A percentile compares a stretch with the other conserved stretches of the same genome.
These are phyloP conservation scores for Sporisorium scitamineum DNA, from an alignment of 1,284 basidiomycete species.

Conservation along the genomic window DNA sequence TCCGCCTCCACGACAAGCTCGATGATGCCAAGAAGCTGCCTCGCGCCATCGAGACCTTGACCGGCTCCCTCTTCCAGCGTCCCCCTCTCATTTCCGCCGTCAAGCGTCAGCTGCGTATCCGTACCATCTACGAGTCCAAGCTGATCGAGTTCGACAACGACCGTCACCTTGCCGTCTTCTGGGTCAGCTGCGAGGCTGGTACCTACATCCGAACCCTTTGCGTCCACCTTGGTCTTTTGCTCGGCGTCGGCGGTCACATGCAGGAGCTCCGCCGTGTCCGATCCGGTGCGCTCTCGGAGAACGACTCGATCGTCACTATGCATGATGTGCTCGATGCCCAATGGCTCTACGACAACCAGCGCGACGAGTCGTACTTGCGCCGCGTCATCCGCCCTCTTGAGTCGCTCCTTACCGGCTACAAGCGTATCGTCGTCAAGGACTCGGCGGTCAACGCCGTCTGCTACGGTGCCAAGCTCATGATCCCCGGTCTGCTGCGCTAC, in stretches of 20 bases:
- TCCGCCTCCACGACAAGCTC: conserved; percentile 88
- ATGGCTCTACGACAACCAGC: conserved; percentile 98
- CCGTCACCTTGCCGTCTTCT: conserved; percentile 95
- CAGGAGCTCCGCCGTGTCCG: conserved; percentile 96
- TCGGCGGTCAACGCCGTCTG: conserved; percentile 99
- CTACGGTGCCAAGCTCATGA: conserved; percentile 99
- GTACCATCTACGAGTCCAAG: conserved; percentile 97
- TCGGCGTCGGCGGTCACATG: conserved; percentile 99
- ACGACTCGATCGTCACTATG: conserved; percentile 99
- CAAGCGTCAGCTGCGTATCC: conserved; percentile 96
- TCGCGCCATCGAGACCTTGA: conserved; percentile 93
- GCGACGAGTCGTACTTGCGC: conserved; percentile 96
- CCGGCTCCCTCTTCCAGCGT: conserved; percentile 97
- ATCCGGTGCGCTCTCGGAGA: conserved; percentile 95
- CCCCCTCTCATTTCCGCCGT: conserved; percentile 99
- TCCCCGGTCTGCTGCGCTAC: conserved; percentile 96
- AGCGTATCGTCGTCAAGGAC: conserved; percentile 99
- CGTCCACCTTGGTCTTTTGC: conserved; percentile 92
- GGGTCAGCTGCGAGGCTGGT: conserved; percentile 98
- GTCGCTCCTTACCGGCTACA: conserved; percentile 93
- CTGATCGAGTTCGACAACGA: conserved; percentile 98
- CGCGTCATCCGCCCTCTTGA: conserved; percentile 95
- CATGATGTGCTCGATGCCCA: conserved; percentile 99
- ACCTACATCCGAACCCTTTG: conserved; percentile 99
- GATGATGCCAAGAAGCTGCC: conserved; percentile 86